These are phyloP conservation scores for Boletus rubroflammeus DNA, from an alignment of 768 basidiomycete genomes.

Conservation along the genomic window DNA sequence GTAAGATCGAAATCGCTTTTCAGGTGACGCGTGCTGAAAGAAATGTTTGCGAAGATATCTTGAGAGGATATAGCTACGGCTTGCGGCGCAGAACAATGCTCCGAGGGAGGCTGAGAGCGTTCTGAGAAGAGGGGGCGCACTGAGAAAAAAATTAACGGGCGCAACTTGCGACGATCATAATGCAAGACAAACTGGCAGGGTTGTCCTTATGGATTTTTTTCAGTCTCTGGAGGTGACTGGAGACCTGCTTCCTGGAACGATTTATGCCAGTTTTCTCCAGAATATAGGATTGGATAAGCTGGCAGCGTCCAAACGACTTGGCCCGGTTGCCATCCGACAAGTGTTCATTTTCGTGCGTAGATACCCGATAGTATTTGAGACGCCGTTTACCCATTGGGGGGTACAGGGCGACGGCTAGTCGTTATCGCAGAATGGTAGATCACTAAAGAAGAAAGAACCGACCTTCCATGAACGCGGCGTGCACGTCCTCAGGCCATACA, in stretches of 20 bases:
- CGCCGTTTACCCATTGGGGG: slow-evolving; percentile 37
- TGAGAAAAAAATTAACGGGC: slow-evolving; percentile 3
- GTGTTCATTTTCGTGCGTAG: slow-evolving; percentile 13
- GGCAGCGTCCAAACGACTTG: slow-evolving; percentile 38
- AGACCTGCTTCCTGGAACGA: slow-evolving; percentile 39
- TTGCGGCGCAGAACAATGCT: slow-evolving; percentile 7
- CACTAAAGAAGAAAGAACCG: neutral
- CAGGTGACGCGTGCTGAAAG: slow-evolving; percentile 8
- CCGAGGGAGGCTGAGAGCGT: slow-evolving; percentile 9
- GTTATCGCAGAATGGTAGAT: slow-evolving; percentile 9
- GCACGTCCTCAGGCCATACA: slow-evolving; percentile 34
- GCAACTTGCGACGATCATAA: neutral
- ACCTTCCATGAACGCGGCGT: slow-evolving; percentile 38
- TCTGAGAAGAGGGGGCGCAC: slow-evolving; percentile 29
- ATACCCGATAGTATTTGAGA: slow-evolving; percentile 31
- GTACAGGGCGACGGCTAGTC: slow-evolving; percentile 28
- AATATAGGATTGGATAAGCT: slow-evolving; percentile 38
- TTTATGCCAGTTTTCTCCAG: slow-evolving; percentile 37
- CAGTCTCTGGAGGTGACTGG: slow-evolving; percentile 37
- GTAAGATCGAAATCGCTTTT: slow-evolving; percentile 13
- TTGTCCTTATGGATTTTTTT: slow-evolving; percentile 34
- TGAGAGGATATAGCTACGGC: slow-evolving; percentile 2
- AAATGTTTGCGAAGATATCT: slow-evolving; percentile 6
- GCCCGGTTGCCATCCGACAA: slow-evolving; percentile 5
- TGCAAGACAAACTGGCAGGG: slow-evolving; percentile 28